Evolutionary conservation across 192 early-diverging fungal species (phyloP).

Genomic region (Coemansia sp.): DNA sequence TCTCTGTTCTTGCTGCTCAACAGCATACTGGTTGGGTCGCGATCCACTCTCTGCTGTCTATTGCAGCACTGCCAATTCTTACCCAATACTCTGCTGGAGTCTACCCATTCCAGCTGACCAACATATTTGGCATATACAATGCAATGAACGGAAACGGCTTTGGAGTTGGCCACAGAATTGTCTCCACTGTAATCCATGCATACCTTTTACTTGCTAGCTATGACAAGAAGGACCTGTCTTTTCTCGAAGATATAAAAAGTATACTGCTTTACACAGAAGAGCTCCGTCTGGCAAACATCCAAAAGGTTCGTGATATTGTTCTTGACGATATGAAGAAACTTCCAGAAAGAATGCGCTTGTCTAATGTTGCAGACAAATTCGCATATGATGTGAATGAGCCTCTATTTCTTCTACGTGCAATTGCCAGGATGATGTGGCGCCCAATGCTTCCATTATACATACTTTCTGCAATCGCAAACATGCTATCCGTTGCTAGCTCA

Average conservation of each 20-base stretch:
- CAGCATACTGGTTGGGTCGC: background rate
- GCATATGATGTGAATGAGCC: background rate
- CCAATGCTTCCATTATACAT: slow-evolving; percentile 32
- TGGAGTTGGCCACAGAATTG: background rate
- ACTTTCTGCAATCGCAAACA: background rate
- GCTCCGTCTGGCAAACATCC: background rate
- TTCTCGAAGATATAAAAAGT: background rate
- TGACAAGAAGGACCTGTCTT: background rate
- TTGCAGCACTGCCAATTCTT: background rate
- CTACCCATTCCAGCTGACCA: background rate
- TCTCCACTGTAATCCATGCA: background rate
- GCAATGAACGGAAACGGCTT: background rate
- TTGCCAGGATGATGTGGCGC: slow-evolving; percentile 32
- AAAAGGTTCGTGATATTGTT: background rate
- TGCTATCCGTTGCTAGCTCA: too few relatives aligned
- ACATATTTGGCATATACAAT: background rate
- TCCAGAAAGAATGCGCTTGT: background rate
- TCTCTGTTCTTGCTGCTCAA: background rate
- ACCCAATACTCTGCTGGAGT: background rate
- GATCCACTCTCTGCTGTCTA: background rate
- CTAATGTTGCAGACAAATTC: background rate
- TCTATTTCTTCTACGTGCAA: slow-evolving; percentile 16
- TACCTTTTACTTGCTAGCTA: background rate
- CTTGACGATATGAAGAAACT: background rate
- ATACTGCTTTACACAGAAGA: background rate